Evolutionary conservation across 1,284 basidiomycete genomes (phyloP), one percentile per base, ranked within the genome.

Genomic region (Flammula alnicola): DNA sequence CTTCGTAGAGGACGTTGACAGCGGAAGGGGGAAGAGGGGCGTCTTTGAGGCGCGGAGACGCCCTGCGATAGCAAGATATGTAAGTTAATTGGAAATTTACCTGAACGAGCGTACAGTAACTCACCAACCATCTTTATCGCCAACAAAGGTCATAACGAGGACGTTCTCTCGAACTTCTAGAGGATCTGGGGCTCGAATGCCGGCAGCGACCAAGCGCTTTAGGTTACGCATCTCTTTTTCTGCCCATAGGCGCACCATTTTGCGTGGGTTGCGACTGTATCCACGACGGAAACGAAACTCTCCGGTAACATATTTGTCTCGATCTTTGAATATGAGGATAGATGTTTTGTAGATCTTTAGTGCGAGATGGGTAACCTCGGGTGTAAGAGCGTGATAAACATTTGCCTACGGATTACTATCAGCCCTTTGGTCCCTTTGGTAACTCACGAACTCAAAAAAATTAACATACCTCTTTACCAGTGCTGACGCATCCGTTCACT

Each of bases 331-430:
- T 7, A 95, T 81, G 6, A 99, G 83, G 57, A 99, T 99, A 22
- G 93, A 96, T 0, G 97, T 99, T 68, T 99, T 97, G 78, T 96
- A 99, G 59, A 99, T 96, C 71, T 99, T 99, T 55, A 99, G 79
- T 0, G 96, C 95, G 26, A 95, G 73, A 66, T 88, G 91, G 12
- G 70, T 69, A 12, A 72, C 70, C 8, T 80, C 77, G 0, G 86
- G 81, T 0, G 87, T 83, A 33, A 87, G 66, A 0, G 93, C 92
- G 65, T 95, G 93, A 64, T 97, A 97, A 6, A 97, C 94, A 59
- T 96, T 97, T 2, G 94, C 94, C 93, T 95, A 55, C n/a, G 17
- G 19, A 29, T 20, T 3, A 16, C 30, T 25, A 16, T 32, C 16
- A 32, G 8, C 3, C 3, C 16, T 9, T 32, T 5, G 9, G 16